Percentiles rank a stretch among this genome's conserved stretches.
Conservation (phyloP, 139 green algal species). For the Gonium pectorale region DNA sequence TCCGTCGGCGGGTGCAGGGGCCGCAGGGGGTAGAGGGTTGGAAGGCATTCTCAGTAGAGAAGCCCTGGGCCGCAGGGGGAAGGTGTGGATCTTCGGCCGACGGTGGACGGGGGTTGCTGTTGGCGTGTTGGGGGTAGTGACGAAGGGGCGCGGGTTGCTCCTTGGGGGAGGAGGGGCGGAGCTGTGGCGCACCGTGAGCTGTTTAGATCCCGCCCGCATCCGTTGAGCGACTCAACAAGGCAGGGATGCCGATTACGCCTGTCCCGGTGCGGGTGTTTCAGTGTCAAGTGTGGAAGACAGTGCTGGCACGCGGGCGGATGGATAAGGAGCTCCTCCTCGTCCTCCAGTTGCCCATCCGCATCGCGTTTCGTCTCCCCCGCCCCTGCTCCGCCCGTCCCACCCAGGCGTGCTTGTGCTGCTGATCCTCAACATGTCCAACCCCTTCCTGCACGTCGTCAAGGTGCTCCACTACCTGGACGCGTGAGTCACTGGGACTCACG, state of each 20-base stretch:
- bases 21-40: too few species aligned
- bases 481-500: neutral
- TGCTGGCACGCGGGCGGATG: neutral
- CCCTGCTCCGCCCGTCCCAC: neutral
- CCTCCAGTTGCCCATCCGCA: neutral
- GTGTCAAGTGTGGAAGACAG: neutral
- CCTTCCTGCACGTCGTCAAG: conserved; percentile 58
- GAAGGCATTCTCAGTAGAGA: too few species aligned
- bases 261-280: neutral
- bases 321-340: neutral
- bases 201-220: too few species aligned
- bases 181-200: too few species aligned
- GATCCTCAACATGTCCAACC: conserved; percentile 54
- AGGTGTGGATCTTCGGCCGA: too few species aligned
- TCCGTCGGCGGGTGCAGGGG: too few species aligned
- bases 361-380: neutral
- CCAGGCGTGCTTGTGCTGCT: conserved; percentile 55
- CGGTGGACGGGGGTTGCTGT: too few species aligned
- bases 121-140: too few species aligned
- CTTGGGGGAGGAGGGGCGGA: too few species aligned
- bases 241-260: neutral
- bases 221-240: too few species aligned
- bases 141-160: too few species aligned
- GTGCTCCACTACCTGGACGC: conserved; percentile 35
- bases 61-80: too few species aligned